Evolutionary conservation across 1,284 basidiomycete species (phyloP).

Genomic region (Cerioporus squamosus): DNA sequence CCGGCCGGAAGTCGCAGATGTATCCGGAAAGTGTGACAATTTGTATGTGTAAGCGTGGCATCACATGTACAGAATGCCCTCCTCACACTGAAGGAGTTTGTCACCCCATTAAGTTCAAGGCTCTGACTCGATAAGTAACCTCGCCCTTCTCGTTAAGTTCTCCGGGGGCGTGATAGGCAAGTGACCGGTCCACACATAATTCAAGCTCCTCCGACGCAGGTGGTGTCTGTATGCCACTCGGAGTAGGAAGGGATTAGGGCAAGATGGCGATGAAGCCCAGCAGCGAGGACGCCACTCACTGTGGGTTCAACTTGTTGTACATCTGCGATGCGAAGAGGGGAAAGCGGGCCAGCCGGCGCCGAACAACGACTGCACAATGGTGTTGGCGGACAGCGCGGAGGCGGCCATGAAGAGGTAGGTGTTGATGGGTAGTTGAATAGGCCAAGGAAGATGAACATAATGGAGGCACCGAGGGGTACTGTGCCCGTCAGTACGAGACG

Average conservation of each 20-base stretch:
- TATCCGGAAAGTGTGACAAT: no score
- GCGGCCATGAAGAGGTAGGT: slow-evolving; percentile 44
- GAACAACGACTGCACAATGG: slow-evolving; percentile 41
- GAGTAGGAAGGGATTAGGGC: slow-evolving; percentile 41
- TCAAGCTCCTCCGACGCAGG: slow-evolving; percentile 32
- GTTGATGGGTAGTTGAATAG: slow-evolving; percentile 45
- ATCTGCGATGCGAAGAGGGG: slow-evolving; percentile 43
- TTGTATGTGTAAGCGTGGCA: no score
- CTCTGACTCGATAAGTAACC: no score
- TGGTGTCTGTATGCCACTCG: slow-evolving; percentile 19
- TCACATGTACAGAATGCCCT: no score
- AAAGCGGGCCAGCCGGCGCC: slow-evolving; percentile 44
- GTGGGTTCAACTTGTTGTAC: slow-evolving; percentile 38
- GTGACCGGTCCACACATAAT: slow-evolving; percentile 30
- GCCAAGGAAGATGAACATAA: slow-evolving; percentile 38
- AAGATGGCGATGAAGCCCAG: slow-evolving; percentile 35
- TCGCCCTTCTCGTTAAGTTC: slow-evolving; percentile 15
- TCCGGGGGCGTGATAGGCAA: slow-evolving; percentile 13
- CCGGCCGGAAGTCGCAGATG: no score
- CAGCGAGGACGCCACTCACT: slow-evolving; percentile 40
- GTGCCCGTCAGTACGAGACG: slow-evolving; percentile 38
- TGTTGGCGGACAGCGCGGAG: slow-evolving; percentile 41
- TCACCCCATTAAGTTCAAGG: no score
- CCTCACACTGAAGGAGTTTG: no score
- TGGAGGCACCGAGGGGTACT: slow-evolving; percentile 32